A percentile compares a stretch with the other conserved stretches of the same genome.
These are phyloP conservation scores for Boletus insuetus DNA, from an alignment of 768 basidiomycete species.

Conservation along the genomic window DNA sequence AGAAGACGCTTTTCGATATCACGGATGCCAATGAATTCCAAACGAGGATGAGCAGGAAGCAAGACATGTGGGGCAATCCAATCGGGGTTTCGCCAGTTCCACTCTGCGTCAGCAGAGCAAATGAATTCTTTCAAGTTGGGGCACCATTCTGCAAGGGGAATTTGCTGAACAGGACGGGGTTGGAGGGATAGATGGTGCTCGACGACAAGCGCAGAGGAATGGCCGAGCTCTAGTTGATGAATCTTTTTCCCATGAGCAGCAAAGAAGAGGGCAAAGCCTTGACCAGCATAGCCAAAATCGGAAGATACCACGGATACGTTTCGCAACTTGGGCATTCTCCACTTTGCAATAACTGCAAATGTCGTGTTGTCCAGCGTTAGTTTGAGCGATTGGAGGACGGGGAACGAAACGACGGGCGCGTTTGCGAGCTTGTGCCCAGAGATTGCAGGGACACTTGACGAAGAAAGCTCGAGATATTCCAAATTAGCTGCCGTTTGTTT, in stretches of 20 bases:
- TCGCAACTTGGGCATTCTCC: constrained; percentile 61
- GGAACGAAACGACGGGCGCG: constrained; percentile 40
- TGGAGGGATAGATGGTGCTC: constrained; percentile 62
- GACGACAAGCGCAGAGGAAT: constrained; percentile 62
- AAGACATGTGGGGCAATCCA: constrained; percentile 80
- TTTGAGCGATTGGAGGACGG: constrained; percentile 65
- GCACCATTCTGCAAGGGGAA: constrained; percentile 65
- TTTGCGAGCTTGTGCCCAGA: constrained; percentile 27
- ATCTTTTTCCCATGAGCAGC: constrained; percentile 60
- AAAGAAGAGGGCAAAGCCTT: constrained; percentile 66
- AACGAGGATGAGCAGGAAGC: constrained; percentile 57
- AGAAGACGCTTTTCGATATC: constrained; percentile 64
- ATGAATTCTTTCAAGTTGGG: constrained; percentile 69
- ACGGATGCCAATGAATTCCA: constrained; percentile 69
- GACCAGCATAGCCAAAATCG: constrained; percentile 68
- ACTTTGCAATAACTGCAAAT: constrained; percentile 61
- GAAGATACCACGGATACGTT: constrained; percentile 68
- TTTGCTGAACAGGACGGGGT: constrained; percentile 32
- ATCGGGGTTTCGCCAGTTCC: constrained; percentile 77
- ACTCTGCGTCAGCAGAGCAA: constrained; percentile 73
- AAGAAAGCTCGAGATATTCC: constrained; percentile 68
- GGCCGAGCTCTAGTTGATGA: constrained; percentile 67
- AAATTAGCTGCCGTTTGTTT: constrained; percentile 50
- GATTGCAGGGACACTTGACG: constrained; percentile 47
- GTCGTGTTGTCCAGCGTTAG: constrained; percentile 70